Evolutionary conservation across 108 stramenopile species (phyloP), one percentile per base, ranked within the genome.

Genomic region (Skeletonema tropicum): DNA sequence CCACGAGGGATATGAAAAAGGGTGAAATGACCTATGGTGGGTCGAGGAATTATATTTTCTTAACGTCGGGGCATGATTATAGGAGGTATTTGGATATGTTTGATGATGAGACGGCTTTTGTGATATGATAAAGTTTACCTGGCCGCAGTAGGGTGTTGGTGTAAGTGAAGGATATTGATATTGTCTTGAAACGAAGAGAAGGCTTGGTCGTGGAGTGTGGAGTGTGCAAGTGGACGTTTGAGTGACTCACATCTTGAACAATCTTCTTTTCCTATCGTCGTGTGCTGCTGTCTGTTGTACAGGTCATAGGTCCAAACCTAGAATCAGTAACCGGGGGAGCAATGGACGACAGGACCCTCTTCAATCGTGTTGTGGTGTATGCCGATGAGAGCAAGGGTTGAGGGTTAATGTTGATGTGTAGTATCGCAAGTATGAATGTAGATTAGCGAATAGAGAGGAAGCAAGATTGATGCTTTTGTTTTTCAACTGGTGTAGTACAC

Each of bases 21-120:
- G 61, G 61, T 32, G 61, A 62, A 15, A 62, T 62, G 61, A 31
- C 30, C 1, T 62, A 62, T 33, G 61, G 61, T 0, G 61, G 61
- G 14, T 36, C 23, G 15, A 25, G 13, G n/a, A 30, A 62, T 33
- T 62, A 62, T 33, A 31, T 31, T 1, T 62, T 62, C 14, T 62
- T 62, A 10, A 15, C 30, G 17, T n/a, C 30, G 12, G 61, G 61
- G 14, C 29, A 25, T 33, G 30, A 30, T 62, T 62, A 62, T 15
- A 2, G 61, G n/a, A 11, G 30, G 11, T 62, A 36, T 15, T 62
- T 62, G 61, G 30, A 62, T 62, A 8, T 33, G 12, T 30, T 62
- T 12, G 41, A 42, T 42, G 41, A 42, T 42, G 41, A 42, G 41
- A 42, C 41, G 41, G 41, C 41, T n/a, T n/a, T 13, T 42, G 41